These are phyloP conservation scores for Tremella yokohamensis DNA, from an alignment of 768 basidiomycete species.

Conservation along the genomic window DNA sequence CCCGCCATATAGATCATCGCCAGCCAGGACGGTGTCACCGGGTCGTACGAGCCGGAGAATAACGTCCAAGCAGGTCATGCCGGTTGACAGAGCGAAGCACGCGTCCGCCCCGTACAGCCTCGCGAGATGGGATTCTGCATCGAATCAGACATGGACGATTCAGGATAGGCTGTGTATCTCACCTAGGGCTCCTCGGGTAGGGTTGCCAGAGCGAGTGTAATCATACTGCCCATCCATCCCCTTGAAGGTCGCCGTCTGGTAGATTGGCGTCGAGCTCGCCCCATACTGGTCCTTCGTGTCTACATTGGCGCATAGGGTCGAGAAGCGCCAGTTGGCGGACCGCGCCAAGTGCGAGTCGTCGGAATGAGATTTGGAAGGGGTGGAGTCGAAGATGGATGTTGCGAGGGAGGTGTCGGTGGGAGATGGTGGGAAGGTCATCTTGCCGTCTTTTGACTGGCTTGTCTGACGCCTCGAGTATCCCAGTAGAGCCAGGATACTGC, in stretches of 20 bases:
- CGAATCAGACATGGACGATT: background rate
- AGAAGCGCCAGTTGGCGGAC: slow-evolving; percentile 45
- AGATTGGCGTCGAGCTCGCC: slow-evolving; percentile 90
- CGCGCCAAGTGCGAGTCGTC: slow-evolving; percentile 25
- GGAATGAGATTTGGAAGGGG: slow-evolving; percentile 20
- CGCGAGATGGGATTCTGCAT: slow-evolving; percentile 87
- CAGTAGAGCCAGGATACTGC: too few species aligned
- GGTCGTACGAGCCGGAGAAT: slow-evolving; percentile 92
- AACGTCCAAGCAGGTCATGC: slow-evolving; percentile 96
- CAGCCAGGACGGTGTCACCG: slow-evolving; percentile 90
- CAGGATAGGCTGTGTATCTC: slow-evolving; percentile 34
- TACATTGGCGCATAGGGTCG: slow-evolving; percentile 49
- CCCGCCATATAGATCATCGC: slow-evolving; percentile 96
- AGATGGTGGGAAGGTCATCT: slow-evolving; percentile 24
- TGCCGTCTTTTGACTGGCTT: background rate
- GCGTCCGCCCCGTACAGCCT: slow-evolving; percentile 90
- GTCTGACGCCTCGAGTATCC: too few species aligned
- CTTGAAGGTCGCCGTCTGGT: slow-evolving; percentile 97
- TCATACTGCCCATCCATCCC: slow-evolving; percentile 80
- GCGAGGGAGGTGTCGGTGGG: slow-evolving; percentile 44
- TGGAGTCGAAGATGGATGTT: slow-evolving; percentile 38
- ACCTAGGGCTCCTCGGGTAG: slow-evolving; percentile 93
- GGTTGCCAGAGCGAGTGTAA: slow-evolving; percentile 92
- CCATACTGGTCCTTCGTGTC: slow-evolving; percentile 90
- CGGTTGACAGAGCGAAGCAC: slow-evolving; percentile 89